phyloP scores from a whole-genome alignment of 2,329 filamentous ascomycete genomes.

The Clarireedia paspali region DNA sequence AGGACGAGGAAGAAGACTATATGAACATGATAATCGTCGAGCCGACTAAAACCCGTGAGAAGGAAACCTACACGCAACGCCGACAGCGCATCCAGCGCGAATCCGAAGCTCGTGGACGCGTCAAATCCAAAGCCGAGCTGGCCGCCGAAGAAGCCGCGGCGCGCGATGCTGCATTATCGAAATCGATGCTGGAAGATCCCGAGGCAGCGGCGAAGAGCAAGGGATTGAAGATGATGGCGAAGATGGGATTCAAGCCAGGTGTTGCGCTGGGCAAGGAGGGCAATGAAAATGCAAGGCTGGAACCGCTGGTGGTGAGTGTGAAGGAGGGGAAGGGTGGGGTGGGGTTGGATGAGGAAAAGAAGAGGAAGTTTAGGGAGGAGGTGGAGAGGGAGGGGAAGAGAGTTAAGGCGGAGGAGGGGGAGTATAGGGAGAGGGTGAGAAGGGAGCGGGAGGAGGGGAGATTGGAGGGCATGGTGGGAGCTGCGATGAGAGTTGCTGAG shows the following conservation, averaged over 20 bases:
- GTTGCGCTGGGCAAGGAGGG: constrained; percentile 62
- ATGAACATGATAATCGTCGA: constrained; percentile 92
- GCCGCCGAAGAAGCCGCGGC: constrained; percentile 64
- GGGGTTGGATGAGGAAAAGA: constrained; percentile 75
- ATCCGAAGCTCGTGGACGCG: constrained; percentile 57
- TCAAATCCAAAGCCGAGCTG: constrained; percentile 76
- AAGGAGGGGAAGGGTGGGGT: constrained; percentile 80
- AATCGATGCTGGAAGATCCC: constrained; percentile 56
- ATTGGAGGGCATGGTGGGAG: constrained; percentile 61
- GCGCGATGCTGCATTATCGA: constrained; percentile 69
- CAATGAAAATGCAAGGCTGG: constrained; percentile 38
- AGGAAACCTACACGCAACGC: constrained; percentile 57
- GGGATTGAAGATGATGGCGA: constrained; percentile 92
- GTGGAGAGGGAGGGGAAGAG: constrained; percentile 51
- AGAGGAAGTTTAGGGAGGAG: constrained; percentile 65
- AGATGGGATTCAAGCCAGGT: constrained; percentile 81
- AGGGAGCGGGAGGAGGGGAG: constrained; percentile 62
- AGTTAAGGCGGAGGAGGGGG: constrained; percentile 55
- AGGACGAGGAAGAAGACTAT: constrained; percentile 86
- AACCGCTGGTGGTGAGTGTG: constrained; percentile 69
- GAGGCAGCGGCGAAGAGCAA: constrained; percentile 61
- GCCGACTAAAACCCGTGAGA: constrained; percentile 37
- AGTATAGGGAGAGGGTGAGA: constrained; percentile 66
- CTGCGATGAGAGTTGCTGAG: constrained; percentile 78
- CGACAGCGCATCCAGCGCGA: constrained; percentile 40